Percentiles rank a stretch among this genome's conserved stretches.
phyloP scores from a whole-genome alignment of 768 basidiomycete species.

The Suillus fuscotomentosus region DNA sequence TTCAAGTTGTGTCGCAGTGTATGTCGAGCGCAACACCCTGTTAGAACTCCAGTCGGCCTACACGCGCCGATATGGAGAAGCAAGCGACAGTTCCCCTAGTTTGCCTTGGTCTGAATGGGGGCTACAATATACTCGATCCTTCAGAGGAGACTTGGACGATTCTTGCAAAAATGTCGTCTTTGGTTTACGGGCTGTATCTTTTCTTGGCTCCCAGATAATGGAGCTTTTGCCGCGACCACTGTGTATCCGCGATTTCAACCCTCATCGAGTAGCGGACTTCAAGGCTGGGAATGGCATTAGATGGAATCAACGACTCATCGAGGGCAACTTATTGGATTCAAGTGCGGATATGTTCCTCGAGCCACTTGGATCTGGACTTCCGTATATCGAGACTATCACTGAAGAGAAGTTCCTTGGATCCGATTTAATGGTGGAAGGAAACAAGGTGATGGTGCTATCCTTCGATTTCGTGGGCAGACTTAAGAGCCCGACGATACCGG shows the following conservation, averaged over 20 bases:
- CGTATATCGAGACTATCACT: neutral
- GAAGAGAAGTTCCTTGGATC: neutral
- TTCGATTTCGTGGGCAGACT: neutral
- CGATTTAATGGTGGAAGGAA: neutral
- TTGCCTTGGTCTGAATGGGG: neutral
- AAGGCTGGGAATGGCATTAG: neutral
- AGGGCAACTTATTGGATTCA: neutral
- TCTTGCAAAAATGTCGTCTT: neutral
- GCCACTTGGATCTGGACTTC: neutral
- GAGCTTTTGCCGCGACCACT: neutral
- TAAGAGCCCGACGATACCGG: neutral
- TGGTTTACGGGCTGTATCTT: neutral
- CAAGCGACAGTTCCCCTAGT: too few relatives aligned
- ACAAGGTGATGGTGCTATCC: neutral
- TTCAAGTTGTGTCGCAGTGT: too few relatives aligned
- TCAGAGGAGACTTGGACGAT: neutral
- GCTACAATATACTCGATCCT: neutral
- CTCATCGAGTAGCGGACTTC: neutral
- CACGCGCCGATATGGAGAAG: too few relatives aligned
- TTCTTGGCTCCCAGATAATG: too few relatives aligned
- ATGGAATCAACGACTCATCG: neutral
- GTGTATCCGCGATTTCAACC: neutral
- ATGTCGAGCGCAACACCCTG: too few relatives aligned
- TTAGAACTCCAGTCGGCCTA: too few relatives aligned
- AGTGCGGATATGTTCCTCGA: neutral